phyloP scores from a whole-genome alignment of 345 rosid species.

The Erysimum cheiranthoides region DNA sequence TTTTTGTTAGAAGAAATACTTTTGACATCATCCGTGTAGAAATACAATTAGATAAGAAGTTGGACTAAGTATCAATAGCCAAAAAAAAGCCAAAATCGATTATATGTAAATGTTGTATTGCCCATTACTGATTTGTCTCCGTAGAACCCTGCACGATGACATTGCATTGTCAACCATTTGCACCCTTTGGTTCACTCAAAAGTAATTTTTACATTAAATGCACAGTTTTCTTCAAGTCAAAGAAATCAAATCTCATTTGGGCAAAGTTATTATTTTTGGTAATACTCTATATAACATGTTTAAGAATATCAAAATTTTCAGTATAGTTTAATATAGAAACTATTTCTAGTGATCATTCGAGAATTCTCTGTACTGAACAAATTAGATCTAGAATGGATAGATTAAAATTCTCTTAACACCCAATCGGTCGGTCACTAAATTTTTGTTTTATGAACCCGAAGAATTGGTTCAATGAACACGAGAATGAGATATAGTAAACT shows the following conservation, averaged over 20 bases:
- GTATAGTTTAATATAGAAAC: no score
- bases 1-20: no score
- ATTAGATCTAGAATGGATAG: no score
- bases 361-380: no score
- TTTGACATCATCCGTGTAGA: no score
- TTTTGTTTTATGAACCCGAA: background rate
- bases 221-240: background rate
- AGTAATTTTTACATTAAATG: background rate
- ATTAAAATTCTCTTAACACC: background rate
- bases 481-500: background rate
- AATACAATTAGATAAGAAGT: no score
- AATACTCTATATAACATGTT: no score
- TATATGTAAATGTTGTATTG: no score
- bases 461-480: background rate
- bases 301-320: no score
- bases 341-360: no score
- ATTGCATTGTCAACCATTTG: background rate
- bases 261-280: no score
- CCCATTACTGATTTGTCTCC: background rate
- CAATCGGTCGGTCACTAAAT: background rate
- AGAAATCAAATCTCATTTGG: background rate
- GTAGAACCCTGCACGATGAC: background rate
- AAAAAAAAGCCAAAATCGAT: no score
- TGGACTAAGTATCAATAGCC: background rate
- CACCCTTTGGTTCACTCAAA: background rate